These are phyloP conservation scores for Solanum habrochaites DNA, from an alignment of 257 asterid genomes.

Conservation along the genomic window DNA sequence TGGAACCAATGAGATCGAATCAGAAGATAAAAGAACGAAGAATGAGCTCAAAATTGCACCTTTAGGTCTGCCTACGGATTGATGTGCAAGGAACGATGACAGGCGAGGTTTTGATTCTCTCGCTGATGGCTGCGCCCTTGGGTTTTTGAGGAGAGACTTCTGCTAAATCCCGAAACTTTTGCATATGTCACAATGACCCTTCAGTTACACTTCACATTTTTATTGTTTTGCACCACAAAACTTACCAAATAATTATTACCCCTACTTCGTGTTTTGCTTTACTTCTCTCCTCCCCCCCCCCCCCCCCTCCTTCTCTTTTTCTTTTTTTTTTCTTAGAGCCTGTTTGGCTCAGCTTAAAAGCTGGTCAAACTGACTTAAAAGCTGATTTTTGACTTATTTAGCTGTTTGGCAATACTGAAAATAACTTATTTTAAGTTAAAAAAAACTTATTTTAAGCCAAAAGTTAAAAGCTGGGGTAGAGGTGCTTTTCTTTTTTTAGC, in stretches of 20 bases:
- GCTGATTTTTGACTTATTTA: no score
- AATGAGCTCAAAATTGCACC: not conserved
- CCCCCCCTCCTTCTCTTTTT: not conserved
- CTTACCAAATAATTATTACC: not conserved
- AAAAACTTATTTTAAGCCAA: no score
- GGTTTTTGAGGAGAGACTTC: not conserved
- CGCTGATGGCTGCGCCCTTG: not conserved
- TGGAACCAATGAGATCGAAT: not conserved
- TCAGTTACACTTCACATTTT: not conserved
- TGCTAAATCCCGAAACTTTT: not conserved
- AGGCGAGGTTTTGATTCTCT: not conserved
- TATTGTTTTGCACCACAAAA: not conserved
- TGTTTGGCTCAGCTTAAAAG: no score
- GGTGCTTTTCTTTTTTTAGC: no score
- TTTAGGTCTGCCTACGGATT: not conserved
- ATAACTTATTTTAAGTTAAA: no score
- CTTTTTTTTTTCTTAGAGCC: not conserved
- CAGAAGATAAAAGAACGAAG: not conserved
- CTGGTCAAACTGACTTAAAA: no score
- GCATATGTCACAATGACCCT: not conserved
- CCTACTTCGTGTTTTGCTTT: not conserved
- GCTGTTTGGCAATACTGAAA: no score
- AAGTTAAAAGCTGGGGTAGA: no score
- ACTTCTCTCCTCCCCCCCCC: not conserved
- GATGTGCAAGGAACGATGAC: not conserved